Percentiles rank a stretch among this genome's conserved stretches.
phyloP scores from a whole-genome alignment of 768 basidiomycete species.

The Serendipita sp. region DNA sequence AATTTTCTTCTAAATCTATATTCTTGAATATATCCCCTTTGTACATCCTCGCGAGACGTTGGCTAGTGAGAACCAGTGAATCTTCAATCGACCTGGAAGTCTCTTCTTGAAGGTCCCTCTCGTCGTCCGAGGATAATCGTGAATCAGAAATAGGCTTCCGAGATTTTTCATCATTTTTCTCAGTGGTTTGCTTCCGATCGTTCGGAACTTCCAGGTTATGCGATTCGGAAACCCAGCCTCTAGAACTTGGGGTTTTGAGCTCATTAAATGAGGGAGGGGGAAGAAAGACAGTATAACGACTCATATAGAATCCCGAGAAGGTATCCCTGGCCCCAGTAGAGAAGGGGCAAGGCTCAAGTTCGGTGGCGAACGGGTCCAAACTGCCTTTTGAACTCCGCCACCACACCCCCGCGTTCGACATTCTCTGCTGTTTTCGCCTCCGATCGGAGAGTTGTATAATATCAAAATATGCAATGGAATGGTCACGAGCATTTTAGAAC shows the following conservation, averaged over 20 bases:
- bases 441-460: no score
- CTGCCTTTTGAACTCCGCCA: neutral
- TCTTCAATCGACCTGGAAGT: neutral
- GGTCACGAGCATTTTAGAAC: constrained; percentile 73
- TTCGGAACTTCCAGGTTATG: neutral
- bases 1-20: neutral
- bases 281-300: neutral
- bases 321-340: no score
- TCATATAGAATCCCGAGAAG: neutral
- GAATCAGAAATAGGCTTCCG: no score
- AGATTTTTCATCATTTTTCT: no score
- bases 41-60: neutral
- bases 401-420: neutral
- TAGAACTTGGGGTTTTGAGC: neutral
- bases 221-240: neutral
- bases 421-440: no score
- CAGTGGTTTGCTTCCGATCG: no score
- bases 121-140: neutral
- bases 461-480: constrained; percentile 10
- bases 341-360: neutral
- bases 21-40: neutral
- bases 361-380: neutral
- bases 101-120: neutral
- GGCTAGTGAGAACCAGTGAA: neutral
- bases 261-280: neutral